These are phyloP conservation scores for Kwoniella sp. DNA, from an alignment of 768 basidiomycete genomes.

Conservation along the genomic window DNA sequence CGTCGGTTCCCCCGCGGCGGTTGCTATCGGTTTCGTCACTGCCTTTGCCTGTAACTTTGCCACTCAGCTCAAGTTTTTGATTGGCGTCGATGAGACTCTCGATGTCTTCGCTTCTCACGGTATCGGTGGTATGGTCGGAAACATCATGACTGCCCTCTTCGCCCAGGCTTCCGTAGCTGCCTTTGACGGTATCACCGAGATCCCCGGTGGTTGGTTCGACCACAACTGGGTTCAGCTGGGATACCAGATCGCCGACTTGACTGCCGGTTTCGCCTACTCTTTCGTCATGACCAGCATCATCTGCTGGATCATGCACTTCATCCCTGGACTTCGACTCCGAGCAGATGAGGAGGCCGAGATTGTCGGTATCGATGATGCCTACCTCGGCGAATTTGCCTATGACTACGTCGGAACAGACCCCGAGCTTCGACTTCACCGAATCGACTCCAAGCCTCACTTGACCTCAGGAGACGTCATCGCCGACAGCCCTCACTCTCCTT, in stretches of 20 bases:
- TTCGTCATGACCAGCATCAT: conserved; percentile 54
- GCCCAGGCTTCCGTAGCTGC: conserved; percentile 67
- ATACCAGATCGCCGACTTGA: conserved; percentile 62
- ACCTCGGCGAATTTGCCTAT: conserved; percentile 88
- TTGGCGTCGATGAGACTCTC: conserved; percentile 81
- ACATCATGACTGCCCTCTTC: conserved; percentile 71
- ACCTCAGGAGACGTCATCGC: conserved; percentile 38
- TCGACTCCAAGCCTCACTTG: conserved; percentile 39
- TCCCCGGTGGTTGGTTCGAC: conserved; percentile 65
- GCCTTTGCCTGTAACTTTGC: conserved; percentile 79
- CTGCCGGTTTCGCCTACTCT: conserved; percentile 35
- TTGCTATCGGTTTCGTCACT: conserved; percentile 73
- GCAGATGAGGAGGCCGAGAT: conserved; percentile 55
- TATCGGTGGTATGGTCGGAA: conserved; percentile 67
- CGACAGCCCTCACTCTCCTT: conserved; percentile 9
- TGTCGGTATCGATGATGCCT: conserved; percentile 59
- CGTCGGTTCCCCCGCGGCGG: conserved; percentile 64
- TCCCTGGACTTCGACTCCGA: conserved; percentile 55
- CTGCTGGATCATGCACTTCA: conserved; percentile 56
- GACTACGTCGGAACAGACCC: conserved; percentile 78
- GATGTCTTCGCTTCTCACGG: conserved; percentile 93
- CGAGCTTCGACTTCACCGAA: conserved; percentile 57
- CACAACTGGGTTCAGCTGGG: conserved; percentile 69
- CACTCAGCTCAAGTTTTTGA: conserved; percentile 69
- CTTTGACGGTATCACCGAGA: conserved; percentile 67